Evolutionary conservation across 176 grass and related monocot genomes (phyloP), one percentile per base, ranked within the genome.

Genomic region (Raddia distichophylla): DNA sequence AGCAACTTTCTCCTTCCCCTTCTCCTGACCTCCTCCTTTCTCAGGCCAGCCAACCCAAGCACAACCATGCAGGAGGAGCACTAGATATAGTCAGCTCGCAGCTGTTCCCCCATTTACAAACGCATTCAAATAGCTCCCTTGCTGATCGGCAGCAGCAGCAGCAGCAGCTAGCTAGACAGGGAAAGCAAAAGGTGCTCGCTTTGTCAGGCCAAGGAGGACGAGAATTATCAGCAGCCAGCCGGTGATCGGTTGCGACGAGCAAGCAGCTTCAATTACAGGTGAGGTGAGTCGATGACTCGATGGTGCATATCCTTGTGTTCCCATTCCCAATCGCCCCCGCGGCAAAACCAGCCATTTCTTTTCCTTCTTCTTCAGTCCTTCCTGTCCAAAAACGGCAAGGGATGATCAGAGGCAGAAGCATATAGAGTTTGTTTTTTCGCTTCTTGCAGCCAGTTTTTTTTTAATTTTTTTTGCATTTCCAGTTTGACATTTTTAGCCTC

Each of bases 21-120:
- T 13, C 49, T 13, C 49, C 42, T 52, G 27, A 27, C 27, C 0
- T 27, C 27, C 47, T 17, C 16, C n/a, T 77, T 58, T 64, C n/a
- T 55, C 44, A 17, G 64, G 33, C 43, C 52, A 43, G 14, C 19
- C 34, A 78, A 32, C 69, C 46, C 61, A 63, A 15, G 69, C 10
- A 7, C 10, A 69, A 19, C 66, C 73, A 82, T 89, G 87, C 87
- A 77, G 58, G 40, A 75, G 5, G 32, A 67, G 60, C 52, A 72
- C 68, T 52, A 86, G 76, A 74, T 60, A 81, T 43, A 61, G 12
- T 47, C 70, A 60, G 74, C 22, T 76, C 14, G 50, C 67, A 86
- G 49, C 68, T n/a, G 18, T 8, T 80, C 74, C 64, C 70, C 76
- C 71, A 56, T 77, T 81, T 85, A 77, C 78, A 77, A 40, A 82